phyloP scores from a whole-genome alignment of 1,284 basidiomycete species.

The Lentinula novae-zelandiae region DNA sequence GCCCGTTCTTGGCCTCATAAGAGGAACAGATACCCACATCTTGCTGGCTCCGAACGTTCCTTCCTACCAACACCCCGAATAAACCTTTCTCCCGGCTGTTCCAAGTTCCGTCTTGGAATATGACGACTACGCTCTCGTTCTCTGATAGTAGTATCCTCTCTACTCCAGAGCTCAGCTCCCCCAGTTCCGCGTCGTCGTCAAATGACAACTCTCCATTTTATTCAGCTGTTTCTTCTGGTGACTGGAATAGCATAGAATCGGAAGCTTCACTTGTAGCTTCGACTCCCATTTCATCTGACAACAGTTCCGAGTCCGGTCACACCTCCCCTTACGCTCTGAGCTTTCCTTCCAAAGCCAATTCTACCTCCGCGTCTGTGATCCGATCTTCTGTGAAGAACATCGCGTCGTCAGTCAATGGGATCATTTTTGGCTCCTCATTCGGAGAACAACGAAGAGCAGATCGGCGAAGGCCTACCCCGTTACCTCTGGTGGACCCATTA shows the following conservation, averaged over 20 bases:
- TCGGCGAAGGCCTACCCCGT: constrained; percentile 3
- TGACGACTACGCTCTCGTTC: background rate
- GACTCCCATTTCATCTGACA: background rate
- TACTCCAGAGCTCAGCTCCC: constrained; percentile 12
- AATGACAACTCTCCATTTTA: constrained; percentile 11
- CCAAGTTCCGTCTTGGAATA: background rate
- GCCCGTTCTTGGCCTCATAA: background rate
- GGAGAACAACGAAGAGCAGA: background rate
- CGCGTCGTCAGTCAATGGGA: background rate
- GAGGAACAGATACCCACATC: background rate
- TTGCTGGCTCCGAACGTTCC: background rate
- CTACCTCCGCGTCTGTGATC: background rate
- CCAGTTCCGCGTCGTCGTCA: constrained; percentile 7
- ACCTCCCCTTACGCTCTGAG: background rate
- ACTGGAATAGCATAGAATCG: background rate
- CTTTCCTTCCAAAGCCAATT: background rate
- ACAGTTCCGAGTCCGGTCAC: background rate
- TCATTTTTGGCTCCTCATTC: background rate
- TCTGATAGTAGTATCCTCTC: constrained; percentile 7
- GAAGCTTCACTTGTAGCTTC: background rate
- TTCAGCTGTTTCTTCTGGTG: constrained; percentile 8
- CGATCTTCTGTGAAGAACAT: constrained; percentile 2
- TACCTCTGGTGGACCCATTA: constrained; percentile 1
- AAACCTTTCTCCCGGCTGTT: background rate
- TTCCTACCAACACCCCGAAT: background rate